Evolutionary conservation across 2,329 filamentous ascomycete genomes (phyloP), one percentile per base, ranked within the genome.

Genomic region (Trichoderma aggressivum): DNA sequence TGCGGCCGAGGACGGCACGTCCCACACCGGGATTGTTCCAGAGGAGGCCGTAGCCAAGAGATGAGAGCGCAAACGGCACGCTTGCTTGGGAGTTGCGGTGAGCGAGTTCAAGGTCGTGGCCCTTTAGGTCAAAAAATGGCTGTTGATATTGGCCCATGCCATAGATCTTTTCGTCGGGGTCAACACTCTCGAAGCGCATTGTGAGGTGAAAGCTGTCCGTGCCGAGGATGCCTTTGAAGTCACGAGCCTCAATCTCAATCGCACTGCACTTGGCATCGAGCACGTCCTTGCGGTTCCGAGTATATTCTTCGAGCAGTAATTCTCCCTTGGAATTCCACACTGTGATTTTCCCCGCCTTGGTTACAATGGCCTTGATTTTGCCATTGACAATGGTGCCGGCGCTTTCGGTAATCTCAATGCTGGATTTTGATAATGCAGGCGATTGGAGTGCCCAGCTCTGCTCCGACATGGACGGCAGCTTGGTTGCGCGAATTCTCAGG

Each of bases 201-300:
- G 87, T 90, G 10, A 91, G 79, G 66, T 88, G 84, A 75, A 87
- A 90, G 69, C 84, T 83, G 1, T 82, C 78, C 18, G 60, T 63
- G 75, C 87, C 87, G 0, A 83, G 78, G 3, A 85, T 83, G 0
- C 87, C 84, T 65, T 83, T 83, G 76, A 89, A 87, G 76, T 90
- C 88, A 21, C 89, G 86, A 1, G 87, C 86, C 72, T 88, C 82
- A 21, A 90, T 79, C 10, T 85, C 80, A 3, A 91, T 79, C 0
- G 88, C 84, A 73, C 86, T 89, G 78, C 86, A 87, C 76, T 89
- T 89, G 0, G 88, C 86, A 73, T 90, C 88, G 5, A 47, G 11
- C 47, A 53, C 47, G 47, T 53, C 47, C 21, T 53, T 53, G 21
- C 47, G 47, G 21, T 53, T 53, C 5, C 47, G 47, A 0, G 47